Conservation (phyloP, 2,329 filamentous ascomycete species). For the Ceratocystis huliohia region DNA sequence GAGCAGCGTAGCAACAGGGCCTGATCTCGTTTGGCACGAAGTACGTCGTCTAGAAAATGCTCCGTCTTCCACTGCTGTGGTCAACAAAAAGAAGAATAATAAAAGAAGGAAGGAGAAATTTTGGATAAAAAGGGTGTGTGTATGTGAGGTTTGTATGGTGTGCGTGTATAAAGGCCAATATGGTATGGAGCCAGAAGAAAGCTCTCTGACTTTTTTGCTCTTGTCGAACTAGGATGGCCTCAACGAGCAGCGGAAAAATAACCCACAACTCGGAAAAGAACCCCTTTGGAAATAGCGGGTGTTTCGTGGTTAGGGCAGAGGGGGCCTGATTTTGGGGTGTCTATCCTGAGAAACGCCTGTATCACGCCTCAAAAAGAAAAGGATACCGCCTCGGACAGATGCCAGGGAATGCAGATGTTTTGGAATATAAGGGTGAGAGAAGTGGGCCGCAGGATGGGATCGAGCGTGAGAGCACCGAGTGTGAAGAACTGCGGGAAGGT, state of each 20-base stretch:
- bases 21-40: neutral
- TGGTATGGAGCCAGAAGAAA: too few species aligned
- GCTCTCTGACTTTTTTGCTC: neutral
- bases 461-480: neutral
- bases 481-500: neutral
- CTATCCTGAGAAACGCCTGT: neutral
- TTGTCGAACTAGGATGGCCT: slow-evolving; percentile 2
- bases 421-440: neutral
- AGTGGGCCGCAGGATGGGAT: neutral
- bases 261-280: neutral
- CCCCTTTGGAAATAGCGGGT: neutral
- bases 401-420: neutral
- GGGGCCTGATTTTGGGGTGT: neutral
- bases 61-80: neutral
- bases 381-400: neutral
- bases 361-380: slow-evolving; percentile 1
- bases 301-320: neutral
- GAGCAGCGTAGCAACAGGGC: neutral
- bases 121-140: neutral
- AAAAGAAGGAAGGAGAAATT: neutral
- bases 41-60: neutral
- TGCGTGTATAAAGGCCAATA: neutral
- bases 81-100: neutral
- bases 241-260: neutral
- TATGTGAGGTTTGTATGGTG: too few species aligned